Evolutionary conservation across 495 filamentous ascomycete genomes (phyloP).

Genomic region (Trichoderma asperelloides): DNA sequence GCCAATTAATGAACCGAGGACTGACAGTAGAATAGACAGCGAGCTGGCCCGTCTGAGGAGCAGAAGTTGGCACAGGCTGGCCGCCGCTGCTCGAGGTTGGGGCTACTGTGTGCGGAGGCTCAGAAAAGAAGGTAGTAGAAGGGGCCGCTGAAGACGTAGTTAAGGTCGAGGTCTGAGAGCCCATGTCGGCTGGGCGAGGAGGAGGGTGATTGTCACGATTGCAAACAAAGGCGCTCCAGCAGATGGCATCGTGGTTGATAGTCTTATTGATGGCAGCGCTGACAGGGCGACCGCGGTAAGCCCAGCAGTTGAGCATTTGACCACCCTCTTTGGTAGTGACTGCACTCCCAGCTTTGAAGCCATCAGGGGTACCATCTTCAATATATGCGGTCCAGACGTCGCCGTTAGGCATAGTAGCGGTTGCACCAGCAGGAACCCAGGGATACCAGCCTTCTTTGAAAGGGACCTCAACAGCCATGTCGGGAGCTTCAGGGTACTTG

Average conservation of each 20-base stretch:
- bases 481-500: slow-evolving; percentile 3
- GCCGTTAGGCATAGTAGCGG: not conserved
- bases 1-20: not conserved
- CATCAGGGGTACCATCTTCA: not conserved
- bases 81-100: not conserved
- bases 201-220: not conserved
- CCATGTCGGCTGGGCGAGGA: not conserved
- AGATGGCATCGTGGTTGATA: not conserved
- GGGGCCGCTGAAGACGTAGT: not conserved
- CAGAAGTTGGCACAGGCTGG: not conserved
- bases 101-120: not conserved
- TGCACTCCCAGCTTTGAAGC: slow-evolving; percentile 5
- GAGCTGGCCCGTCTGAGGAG: not conserved
- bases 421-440: not conserved
- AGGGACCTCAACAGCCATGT: not conserved
- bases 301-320: slow-evolving; percentile 4
- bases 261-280: slow-evolving; percentile 3
- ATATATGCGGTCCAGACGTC: slow-evolving; percentile 3
- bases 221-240: slow-evolving; percentile 8
- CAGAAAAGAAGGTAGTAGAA: not conserved
- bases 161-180: not conserved
- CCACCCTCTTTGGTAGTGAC: not conserved
- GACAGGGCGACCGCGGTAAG: not conserved
- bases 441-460: slow-evolving; percentile 1
- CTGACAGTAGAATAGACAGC: not conserved